These are phyloP conservation scores for Celoporthe dispersa DNA, from an alignment of 2,329 filamentous ascomycete genomes.

Conservation along the genomic window DNA sequence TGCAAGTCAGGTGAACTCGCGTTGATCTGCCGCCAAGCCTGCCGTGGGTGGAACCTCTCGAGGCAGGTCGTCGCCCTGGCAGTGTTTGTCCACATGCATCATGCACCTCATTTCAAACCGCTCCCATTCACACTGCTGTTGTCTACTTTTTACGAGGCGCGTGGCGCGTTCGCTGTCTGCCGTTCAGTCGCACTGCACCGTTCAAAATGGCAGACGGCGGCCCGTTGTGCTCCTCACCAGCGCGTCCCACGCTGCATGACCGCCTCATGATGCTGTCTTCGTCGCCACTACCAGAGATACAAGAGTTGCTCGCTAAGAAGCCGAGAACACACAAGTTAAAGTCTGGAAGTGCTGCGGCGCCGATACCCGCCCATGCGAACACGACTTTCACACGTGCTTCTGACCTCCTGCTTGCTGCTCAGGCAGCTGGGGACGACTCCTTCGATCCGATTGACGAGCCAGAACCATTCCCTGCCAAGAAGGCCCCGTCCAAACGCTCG, in stretches of 20 bases:
- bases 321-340: slow-evolving; percentile 39
- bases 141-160: slow-evolving; percentile 47
- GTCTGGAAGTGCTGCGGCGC: slow-evolving; percentile 43
- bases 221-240: slow-evolving; percentile 37
- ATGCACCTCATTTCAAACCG: background rate
- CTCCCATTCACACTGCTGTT: slow-evolving; percentile 25
- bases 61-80: background rate
- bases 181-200: slow-evolving; percentile 36
- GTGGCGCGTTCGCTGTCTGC: slow-evolving; percentile 48
- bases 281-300: slow-evolving; percentile 59
- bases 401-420: slow-evolving; percentile 41
- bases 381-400: slow-evolving; percentile 49
- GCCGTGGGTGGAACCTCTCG: background rate
- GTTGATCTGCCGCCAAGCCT: slow-evolving; percentile 22
- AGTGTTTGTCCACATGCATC: background rate
- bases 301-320: slow-evolving; percentile 50
- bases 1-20: slow-evolving; percentile 23
- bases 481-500: slow-evolving; percentile 1
- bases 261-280: slow-evolving; percentile 47
- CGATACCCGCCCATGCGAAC: slow-evolving; percentile 43
- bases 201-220: slow-evolving; percentile 39
- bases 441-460: slow-evolving; percentile 22
- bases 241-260: slow-evolving; percentile 32
- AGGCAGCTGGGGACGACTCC: slow-evolving; percentile 29
- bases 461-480: background rate